These are phyloP conservation scores for Nevesoporus exiguus DNA, from an alignment of 768 basidiomycete species.

Conservation along the genomic window DNA sequence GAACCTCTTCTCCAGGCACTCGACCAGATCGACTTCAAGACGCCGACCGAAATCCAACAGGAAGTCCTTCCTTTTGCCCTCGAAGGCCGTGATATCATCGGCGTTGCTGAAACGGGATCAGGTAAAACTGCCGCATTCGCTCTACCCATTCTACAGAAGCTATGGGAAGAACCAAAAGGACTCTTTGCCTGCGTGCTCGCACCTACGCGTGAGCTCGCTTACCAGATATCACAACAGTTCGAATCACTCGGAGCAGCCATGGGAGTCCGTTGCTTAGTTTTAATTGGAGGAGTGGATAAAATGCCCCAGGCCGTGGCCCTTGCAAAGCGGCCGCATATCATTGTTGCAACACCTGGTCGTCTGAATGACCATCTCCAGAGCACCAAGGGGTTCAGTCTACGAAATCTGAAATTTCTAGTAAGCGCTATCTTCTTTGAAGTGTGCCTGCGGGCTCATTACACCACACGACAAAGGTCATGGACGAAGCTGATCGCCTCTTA, in stretches of 20 bases:
- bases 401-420: constrained; percentile 84
- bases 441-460: not conserved
- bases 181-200: constrained; percentile 92
- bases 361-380: constrained; percentile 92
- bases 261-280: constrained; percentile 85
- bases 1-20: constrained; percentile 86
- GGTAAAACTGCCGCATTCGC: constrained; percentile 99
- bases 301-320: constrained; percentile 88
- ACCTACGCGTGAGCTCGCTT: constrained; percentile 97
- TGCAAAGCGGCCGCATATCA: constrained; percentile 89
- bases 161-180: constrained; percentile 94
- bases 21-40: constrained; percentile 73
- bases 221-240: constrained; percentile 97
- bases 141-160: constrained; percentile 89
- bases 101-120: constrained; percentile 95
- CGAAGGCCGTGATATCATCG: constrained; percentile 92
- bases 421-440: constrained; percentile 22
- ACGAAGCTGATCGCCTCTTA: constrained; percentile 92
- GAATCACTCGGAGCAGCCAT: constrained; percentile 88
- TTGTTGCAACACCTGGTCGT: constrained; percentile 94
- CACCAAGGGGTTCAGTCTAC: constrained; percentile 93
- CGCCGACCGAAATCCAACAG: constrained; percentile 88
- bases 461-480: constrained; percentile 66
- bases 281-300: constrained; percentile 95
- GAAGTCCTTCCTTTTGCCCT: constrained; percentile 85